Percentiles rank a stretch among this genome's conserved stretches.
Evolutionary conservation across 169 alveolate species (phyloP).

Genomic region (Eimeria maxima): DNA sequence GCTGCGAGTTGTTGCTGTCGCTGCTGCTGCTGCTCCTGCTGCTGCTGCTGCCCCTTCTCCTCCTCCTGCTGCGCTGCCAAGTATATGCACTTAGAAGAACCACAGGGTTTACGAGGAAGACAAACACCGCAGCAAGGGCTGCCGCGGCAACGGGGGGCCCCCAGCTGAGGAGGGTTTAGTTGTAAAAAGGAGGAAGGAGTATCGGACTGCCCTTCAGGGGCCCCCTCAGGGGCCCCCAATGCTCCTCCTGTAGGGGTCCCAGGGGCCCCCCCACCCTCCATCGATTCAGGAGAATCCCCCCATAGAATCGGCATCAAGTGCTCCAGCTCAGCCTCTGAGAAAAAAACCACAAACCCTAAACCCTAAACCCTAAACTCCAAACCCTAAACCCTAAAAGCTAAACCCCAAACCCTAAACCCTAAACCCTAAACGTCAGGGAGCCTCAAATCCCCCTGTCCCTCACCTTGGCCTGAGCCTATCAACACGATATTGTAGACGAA

Average conservation of each 20-base stretch:
- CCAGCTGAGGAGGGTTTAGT: background rate
- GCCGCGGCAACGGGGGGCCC: background rate
- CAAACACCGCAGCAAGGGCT: background rate
- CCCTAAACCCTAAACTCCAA: conserved; percentile 36
- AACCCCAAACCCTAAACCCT: background rate
- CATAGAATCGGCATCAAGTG: conserved; percentile 3
- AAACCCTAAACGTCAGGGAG: background rate
- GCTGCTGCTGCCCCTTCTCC: background rate
- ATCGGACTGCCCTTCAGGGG: too few relatives aligned
- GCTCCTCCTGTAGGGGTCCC: background rate
- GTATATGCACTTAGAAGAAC: background rate
- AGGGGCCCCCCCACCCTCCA: background rate
- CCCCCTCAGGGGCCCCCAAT: too few relatives aligned
- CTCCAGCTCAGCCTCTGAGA: conserved; percentile 19
- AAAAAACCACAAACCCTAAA: background rate
- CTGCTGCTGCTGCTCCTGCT: conserved; percentile 35
- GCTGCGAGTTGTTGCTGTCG: conserved; percentile 1
- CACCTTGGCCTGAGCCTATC: background rate
- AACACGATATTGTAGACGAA: background rate
- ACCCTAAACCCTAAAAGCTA: background rate
- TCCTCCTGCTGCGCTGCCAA: background rate
- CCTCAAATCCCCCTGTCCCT: background rate
- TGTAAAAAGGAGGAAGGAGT: background rate
- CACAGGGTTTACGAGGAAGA: conserved; percentile 6
- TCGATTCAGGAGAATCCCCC: background rate